Percentiles rank a stretch among this genome's conserved stretches.
These are phyloP conservation scores for Backusella luteola DNA, from an alignment of 192 early-diverging fungal species.

Conservation along the genomic window DNA sequence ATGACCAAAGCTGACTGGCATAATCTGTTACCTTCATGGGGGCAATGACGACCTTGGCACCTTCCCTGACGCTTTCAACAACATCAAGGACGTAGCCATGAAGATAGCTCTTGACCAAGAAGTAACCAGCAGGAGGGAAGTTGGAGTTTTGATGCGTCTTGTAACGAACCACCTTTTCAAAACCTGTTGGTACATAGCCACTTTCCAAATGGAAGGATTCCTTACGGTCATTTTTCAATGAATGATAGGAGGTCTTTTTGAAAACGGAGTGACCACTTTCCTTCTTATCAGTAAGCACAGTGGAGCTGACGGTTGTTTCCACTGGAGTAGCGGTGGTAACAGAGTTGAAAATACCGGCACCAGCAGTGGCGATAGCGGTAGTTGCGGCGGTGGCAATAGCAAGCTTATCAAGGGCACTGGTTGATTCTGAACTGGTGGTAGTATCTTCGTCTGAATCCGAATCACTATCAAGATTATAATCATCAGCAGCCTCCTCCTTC, in stretches of 20 bases:
- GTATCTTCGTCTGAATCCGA: neutral
- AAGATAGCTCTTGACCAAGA: slow-evolving; percentile 29
- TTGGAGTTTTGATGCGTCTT: slow-evolving; percentile 9
- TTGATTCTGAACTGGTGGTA: neutral
- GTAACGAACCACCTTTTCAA: slow-evolving; percentile 25
- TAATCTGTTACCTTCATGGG: slow-evolving; percentile 19
- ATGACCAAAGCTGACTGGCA: slow-evolving; percentile 35
- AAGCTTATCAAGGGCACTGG: neutral
- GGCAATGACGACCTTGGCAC: slow-evolving; percentile 16
- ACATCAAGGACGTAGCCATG: slow-evolving; percentile 33
- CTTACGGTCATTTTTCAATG: slow-evolving; percentile 3
- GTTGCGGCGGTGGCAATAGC: slow-evolving; percentile 3
- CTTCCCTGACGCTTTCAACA: neutral
- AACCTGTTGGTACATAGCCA: slow-evolving; percentile 27
- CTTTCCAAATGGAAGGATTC: slow-evolving; percentile 1
- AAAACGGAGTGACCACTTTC: neutral
- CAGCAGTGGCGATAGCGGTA: neutral
- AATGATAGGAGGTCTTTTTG: neutral
- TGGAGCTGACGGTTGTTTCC: neutral
- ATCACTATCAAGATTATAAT: neutral
- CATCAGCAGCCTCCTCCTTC: slow-evolving; percentile 10
- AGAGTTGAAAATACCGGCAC: neutral
- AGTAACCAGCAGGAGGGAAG: slow-evolving; percentile 28
- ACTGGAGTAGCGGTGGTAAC: neutral
- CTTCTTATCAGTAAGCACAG: neutral